phyloP scores from a whole-genome alignment of 495 filamentous ascomycete genomes.

The Penicillium ucsense region DNA sequence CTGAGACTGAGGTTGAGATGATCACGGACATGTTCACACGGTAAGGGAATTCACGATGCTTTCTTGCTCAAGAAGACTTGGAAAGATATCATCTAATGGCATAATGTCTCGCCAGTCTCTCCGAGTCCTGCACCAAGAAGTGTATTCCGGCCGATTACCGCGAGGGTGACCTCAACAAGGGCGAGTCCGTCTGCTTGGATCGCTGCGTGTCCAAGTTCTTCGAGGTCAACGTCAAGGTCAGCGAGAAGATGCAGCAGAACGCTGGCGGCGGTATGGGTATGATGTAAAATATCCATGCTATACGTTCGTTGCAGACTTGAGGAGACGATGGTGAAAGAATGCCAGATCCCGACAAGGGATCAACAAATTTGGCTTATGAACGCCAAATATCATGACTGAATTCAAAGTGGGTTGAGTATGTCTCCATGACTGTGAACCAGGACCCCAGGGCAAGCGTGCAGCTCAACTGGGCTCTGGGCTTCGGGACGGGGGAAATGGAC shows the following conservation, averaged over 20 bases:
- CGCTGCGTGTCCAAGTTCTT: slow-evolving; percentile 96
- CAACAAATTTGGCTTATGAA: too few species aligned
- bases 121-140: slow-evolving; percentile 81
- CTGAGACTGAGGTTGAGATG: slow-evolving; percentile 88
- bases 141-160: slow-evolving; percentile 87
- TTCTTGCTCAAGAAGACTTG: too few species aligned
- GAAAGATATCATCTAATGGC: too few species aligned
- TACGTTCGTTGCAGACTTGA: too few species aligned
- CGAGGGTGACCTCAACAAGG: slow-evolving; percentile 93
- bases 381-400: too few species aligned
- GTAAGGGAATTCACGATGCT: slow-evolving; percentile 34
- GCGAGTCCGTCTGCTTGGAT: slow-evolving; percentile 95
- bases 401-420: background rate
- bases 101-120: slow-evolving; percentile 46
- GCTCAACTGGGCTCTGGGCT: too few species aligned
- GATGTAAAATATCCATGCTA: slow-evolving; percentile 30
- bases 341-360: too few species aligned
- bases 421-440: slow-evolving; percentile 6
- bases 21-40: slow-evolving; percentile 93
- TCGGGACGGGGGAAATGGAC: too few species aligned
- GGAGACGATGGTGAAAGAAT: too few species aligned
- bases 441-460: background rate
- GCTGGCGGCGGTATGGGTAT: slow-evolving; percentile 43
- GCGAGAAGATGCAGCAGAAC: slow-evolving; percentile 68
- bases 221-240: slow-evolving; percentile 92